Conservation (phyloP, 2,329 filamentous ascomycete genomes). For the Neophaeococcomyces mojaviensis region DNA sequence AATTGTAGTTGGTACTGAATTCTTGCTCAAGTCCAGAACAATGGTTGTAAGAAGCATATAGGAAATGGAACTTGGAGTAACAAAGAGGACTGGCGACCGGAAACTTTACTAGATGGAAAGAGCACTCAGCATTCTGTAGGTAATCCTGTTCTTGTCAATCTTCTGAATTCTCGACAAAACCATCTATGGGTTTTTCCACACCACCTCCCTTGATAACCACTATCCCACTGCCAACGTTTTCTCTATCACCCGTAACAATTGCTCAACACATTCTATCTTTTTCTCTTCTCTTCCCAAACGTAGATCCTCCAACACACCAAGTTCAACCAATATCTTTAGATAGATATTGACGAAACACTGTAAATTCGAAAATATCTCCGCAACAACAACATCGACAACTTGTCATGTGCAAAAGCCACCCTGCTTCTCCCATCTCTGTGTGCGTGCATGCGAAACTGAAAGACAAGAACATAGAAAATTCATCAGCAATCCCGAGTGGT, state of each 20-base stretch:
- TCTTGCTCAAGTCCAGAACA: no score
- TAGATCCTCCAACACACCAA: no score
- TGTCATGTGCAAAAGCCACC: not conserved
- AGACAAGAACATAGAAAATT: slow-evolving; percentile 8
- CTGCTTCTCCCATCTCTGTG: not conserved
- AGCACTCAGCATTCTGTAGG: not conserved
- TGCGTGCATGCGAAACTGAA: slow-evolving; percentile 5
- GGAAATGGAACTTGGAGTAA: no score
- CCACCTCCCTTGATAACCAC: not conserved
- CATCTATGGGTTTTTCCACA: not conserved
- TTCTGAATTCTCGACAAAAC: slow-evolving; percentile 1
- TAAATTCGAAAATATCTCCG: no score
- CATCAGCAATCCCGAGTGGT: slow-evolving; percentile 9
- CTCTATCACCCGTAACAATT: not conserved
- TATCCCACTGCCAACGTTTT: not conserved
- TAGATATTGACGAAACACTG: no score
- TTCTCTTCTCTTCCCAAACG: no score
- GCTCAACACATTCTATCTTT: no score
- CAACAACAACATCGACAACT: not conserved
- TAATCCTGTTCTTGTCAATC: not conserved
- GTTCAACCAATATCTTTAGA: no score
- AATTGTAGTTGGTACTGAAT: no score
- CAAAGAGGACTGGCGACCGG: no score
- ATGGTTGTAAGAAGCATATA: no score
- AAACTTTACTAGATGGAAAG: not conserved